Evolutionary conservation across 2,329 filamentous ascomycete species (phyloP).

Genomic region (Pseudovirgaria hyperparasitica): DNA sequence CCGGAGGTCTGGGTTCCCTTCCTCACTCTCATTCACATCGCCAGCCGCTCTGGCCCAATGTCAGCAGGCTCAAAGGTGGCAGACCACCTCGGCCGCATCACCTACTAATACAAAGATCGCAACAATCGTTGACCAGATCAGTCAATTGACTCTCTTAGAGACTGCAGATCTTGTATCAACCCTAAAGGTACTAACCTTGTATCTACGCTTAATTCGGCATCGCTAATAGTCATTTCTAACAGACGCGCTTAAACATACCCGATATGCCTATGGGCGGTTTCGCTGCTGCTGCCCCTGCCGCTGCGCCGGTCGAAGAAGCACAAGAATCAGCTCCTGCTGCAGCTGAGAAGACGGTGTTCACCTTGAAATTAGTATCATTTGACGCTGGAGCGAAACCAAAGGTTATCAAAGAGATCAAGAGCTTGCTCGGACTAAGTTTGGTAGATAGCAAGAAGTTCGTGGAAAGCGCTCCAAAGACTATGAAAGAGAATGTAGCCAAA

Average conservation of each 20-base stretch:
- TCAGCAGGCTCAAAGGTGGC: constrained; percentile 57
- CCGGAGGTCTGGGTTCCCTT: constrained; percentile 17
- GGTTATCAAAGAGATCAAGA: constrained; percentile 99
- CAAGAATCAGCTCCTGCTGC: constrained; percentile 80
- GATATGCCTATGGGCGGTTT: constrained; percentile 93
- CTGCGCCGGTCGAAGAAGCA: constrained; percentile 56
- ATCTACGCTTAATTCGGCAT: constrained; percentile 3
- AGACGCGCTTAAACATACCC: constrained; percentile 94
- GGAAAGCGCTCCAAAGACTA: constrained; percentile 90
- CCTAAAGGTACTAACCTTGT: constrained; percentile 61
- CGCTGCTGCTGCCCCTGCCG: constrained; percentile 50
- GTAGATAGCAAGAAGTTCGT: constrained; percentile 99
- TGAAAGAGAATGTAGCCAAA: constrained; percentile 99
- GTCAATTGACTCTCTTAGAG: constrained; percentile 92
- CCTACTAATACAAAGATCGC: constrained; percentile 78
- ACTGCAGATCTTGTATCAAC: constrained; percentile 90
- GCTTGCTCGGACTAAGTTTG: constrained; percentile 82
- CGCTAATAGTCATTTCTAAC: constrained; percentile 6
- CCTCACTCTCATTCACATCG: constrained; percentile 16
- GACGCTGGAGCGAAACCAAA: constrained; percentile 88
- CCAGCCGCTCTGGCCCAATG: constrained; percentile 21
- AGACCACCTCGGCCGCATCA: constrained; percentile 56
- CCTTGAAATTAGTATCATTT: constrained; percentile 82
- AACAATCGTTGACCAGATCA: constrained; percentile 95
- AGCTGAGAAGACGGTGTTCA: constrained; percentile 94